Percentiles rank a stretch among this genome's conserved stretches.
These are phyloP conservation scores for Mucor indicus DNA, from an alignment of 371 early-diverging fungal genomes.

Conservation along the genomic window DNA sequence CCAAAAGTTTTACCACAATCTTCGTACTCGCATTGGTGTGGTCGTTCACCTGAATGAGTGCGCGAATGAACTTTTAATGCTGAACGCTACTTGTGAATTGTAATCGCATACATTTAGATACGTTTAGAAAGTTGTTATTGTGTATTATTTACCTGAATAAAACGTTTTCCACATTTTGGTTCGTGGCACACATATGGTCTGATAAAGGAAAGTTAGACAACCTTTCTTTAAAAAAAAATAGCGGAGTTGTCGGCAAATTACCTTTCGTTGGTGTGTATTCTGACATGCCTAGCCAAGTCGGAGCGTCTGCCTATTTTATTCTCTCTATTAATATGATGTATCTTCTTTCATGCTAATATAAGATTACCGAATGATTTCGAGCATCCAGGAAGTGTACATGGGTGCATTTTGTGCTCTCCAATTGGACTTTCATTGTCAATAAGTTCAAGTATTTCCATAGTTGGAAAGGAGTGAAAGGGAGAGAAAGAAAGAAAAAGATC, in stretches of 20 bases:
- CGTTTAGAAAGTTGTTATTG: background rate
- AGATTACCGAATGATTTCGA: slow-evolving; percentile 31
- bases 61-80: slow-evolving; percentile 76
- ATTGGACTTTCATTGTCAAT: slow-evolving; percentile 48
- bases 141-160: slow-evolving; percentile 56
- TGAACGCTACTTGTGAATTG: slow-evolving; percentile 55
- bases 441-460: slow-evolving; percentile 64
- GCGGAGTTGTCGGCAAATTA: slow-evolving; percentile 12
- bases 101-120: slow-evolving; percentile 31
- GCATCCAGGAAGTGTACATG: slow-evolving; percentile 29
- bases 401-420: slow-evolving; percentile 25
- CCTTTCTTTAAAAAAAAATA: background rate
- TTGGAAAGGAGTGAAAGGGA: too few species aligned
- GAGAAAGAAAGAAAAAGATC: too few species aligned
- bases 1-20: slow-evolving; percentile 61
- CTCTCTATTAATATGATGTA: too few species aligned
- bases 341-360: background rate
- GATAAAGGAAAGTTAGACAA: slow-evolving; percentile 24
- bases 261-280: slow-evolving; percentile 79
- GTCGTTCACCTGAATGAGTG: slow-evolving; percentile 79
- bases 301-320: slow-evolving; percentile 68
- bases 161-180: slow-evolving; percentile 68
- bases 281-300: slow-evolving; percentile 71
- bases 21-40: slow-evolving; percentile 66
- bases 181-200: slow-evolving; percentile 66